Conservation (phyloP, 768 basidiomycete genomes). For the Collybia sp. region DNA sequence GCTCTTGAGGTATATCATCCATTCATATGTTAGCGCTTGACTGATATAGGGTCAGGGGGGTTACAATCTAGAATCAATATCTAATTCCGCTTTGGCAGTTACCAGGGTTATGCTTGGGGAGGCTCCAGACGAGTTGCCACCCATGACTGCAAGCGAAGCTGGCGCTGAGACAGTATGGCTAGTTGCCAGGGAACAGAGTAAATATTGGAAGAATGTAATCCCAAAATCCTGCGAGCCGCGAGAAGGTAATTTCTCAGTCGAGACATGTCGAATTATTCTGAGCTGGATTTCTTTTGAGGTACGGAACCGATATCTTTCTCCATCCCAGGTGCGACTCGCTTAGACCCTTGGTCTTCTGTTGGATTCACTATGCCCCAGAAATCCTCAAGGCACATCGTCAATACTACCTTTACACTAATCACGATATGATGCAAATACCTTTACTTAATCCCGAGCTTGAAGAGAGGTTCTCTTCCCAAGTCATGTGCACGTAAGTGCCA, state of each 20-base stretch:
- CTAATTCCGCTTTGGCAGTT: conserved; percentile 84
- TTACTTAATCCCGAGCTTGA: conserved; percentile 64
- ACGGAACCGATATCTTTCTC: conserved; percentile 58
- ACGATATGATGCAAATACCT: conserved; percentile 80
- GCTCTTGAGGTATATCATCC: conserved; percentile 80
- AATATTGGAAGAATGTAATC: conserved; percentile 87
- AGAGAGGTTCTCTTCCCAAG: conserved; percentile 71
- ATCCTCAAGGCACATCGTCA: conserved; percentile 89
- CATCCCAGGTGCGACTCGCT: conserved; percentile 49
- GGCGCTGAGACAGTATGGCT: conserved; percentile 90
- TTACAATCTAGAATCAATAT: conserved; percentile 88
- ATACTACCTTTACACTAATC: conserved; percentile 69
- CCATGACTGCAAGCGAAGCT: conserved; percentile 69
- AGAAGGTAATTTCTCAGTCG: conserved; percentile 45
- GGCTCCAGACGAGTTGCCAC: conserved; percentile 68
- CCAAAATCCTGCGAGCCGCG: conserved; percentile 79
- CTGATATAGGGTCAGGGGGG: conserved; percentile 62
- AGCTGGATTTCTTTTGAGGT: conserved; percentile 32
- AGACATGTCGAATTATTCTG: background rate
- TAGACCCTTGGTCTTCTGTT: too few species aligned
- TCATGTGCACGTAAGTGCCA: conserved; percentile 80
- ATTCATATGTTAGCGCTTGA: background rate
- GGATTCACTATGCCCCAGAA: conserved; percentile 34
- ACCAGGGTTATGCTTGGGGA: conserved; percentile 87
- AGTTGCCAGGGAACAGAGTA: conserved; percentile 83